Conservation (phyloP, 2,329 filamentous ascomycete genomes). For the Acrodontium crateriforme region DNA sequence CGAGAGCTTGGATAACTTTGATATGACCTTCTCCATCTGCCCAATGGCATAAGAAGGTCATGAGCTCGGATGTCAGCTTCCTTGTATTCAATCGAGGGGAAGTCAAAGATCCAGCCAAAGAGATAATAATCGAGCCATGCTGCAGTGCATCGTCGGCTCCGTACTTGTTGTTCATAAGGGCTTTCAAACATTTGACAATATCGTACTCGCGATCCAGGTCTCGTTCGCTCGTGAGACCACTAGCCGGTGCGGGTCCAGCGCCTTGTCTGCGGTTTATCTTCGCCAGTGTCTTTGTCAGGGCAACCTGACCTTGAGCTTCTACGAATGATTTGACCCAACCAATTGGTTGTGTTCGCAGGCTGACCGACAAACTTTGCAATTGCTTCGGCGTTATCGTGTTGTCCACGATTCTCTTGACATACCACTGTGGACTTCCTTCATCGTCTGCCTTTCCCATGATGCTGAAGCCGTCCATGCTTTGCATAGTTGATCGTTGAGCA, state of each 20-base stretch:
- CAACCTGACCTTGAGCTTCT: slow-evolving; percentile 92
- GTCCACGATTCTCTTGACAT: slow-evolving; percentile 92
- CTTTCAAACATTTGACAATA: slow-evolving; percentile 94
- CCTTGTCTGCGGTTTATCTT: slow-evolving; percentile 86
- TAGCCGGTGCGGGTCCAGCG: slow-evolving; percentile 50
- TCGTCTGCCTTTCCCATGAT: slow-evolving; percentile 73
- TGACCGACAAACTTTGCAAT: slow-evolving; percentile 84
- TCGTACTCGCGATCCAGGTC: slow-evolving; percentile 89
- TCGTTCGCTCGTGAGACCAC: slow-evolving; percentile 50
- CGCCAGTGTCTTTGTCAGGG: slow-evolving; percentile 79
- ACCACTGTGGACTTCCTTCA: slow-evolving; percentile 95
- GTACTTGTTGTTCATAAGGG: slow-evolving; percentile 98
- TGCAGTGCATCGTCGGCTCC: slow-evolving; percentile 88
- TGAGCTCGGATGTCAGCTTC: slow-evolving; percentile 87
- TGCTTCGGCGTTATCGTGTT: slow-evolving; percentile 86
- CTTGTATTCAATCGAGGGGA: slow-evolving; percentile 81
- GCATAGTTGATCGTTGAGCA: slow-evolving; percentile 50
- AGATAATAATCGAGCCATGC: slow-evolving; percentile 80
- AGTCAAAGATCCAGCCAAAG: slow-evolving; percentile 72
- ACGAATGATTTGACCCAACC: slow-evolving; percentile 94
- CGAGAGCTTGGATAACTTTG: slow-evolving; percentile 87
- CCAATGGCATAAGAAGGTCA: slow-evolving; percentile 96
- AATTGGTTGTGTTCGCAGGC: slow-evolving; percentile 88
- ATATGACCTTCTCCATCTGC: slow-evolving; percentile 74
- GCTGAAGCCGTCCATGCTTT: slow-evolving; percentile 47